Percentiles rank a stretch among this genome's conserved stretches.
These are phyloP conservation scores for Inonotus obliquus DNA, from an alignment of 1,284 basidiomycete genomes.

Conservation along the genomic window DNA sequence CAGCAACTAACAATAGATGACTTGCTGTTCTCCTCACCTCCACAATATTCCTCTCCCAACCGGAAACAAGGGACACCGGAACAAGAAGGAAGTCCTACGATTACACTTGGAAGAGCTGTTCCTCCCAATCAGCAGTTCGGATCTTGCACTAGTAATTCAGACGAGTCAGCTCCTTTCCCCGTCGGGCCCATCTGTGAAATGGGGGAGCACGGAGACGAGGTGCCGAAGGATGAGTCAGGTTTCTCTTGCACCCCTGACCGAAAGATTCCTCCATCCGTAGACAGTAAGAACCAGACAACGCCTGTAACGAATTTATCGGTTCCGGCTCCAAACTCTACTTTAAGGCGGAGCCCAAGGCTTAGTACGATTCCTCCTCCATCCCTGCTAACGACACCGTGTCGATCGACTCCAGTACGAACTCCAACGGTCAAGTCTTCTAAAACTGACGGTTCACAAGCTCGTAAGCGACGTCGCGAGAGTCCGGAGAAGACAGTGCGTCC, in stretches of 20 bases:
- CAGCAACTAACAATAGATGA: slow-evolving; percentile 15
- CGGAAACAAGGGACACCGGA: not conserved
- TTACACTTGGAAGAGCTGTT: not conserved
- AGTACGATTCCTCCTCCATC: slow-evolving; percentile 6
- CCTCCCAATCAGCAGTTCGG: not conserved
- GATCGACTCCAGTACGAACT: not conserved
- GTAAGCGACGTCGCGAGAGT: slow-evolving; percentile 10
- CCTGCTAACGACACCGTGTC: not conserved
- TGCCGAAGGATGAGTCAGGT: not conserved
- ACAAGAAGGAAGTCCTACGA: not conserved
- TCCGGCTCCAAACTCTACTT: slow-evolving; percentile 3
- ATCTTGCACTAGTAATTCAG: not conserved
- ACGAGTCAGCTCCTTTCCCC: not conserved
- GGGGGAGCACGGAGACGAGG: not conserved
- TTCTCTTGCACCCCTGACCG: not conserved
- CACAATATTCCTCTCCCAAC: not conserved
- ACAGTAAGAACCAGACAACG: not conserved
- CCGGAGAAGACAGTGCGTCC: not conserved
- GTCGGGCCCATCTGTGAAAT: too few species aligned
- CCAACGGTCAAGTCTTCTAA: not conserved
- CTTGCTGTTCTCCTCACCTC: slow-evolving; percentile 15
- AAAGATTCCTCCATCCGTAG: not conserved
- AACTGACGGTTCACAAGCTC: not conserved
- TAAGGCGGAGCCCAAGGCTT: slow-evolving; percentile 16
- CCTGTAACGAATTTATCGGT: not conserved